Evolutionary conservation across 345 rosid species (phyloP).

Genomic region (Populus euphratica): DNA sequence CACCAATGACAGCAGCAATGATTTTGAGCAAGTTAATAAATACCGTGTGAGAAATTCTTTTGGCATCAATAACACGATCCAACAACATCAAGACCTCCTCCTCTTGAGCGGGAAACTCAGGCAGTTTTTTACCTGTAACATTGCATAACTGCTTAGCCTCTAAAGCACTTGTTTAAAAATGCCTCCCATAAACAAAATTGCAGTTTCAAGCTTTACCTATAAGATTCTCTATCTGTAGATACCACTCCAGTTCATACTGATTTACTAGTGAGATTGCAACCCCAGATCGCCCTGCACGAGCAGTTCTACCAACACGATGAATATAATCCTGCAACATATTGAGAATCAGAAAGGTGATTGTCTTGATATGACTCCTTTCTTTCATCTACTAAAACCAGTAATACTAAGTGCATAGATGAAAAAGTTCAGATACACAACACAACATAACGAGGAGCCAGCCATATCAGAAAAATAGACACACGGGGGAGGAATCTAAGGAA

Average conservation of each 20-base stretch:
- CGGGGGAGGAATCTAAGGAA: too few relatives aligned
- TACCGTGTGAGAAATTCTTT: conserved; percentile 61
- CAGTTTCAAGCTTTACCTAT: conserved; percentile 46
- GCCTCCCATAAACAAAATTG: not conserved
- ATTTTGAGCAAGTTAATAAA: conserved; percentile 23
- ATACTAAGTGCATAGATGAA: not conserved
- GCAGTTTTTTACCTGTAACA: conserved; percentile 68
- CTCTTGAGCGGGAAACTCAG: conserved; percentile 64
- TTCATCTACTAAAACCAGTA: conserved; percentile 63
- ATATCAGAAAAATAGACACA: too few relatives aligned
- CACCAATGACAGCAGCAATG: not conserved
- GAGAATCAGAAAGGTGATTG: too few relatives aligned
- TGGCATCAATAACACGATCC: conserved; percentile 68
- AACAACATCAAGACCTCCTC: conserved; percentile 67
- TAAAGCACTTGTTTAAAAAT: not conserved
- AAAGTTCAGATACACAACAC: too few relatives aligned
- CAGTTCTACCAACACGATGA: conserved; percentile 85
- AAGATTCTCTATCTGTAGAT: conserved; percentile 78
- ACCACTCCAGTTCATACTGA: conserved; percentile 90
- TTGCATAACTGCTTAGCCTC: not conserved
- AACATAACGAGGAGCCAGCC: too few relatives aligned
- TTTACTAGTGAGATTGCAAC: not conserved
- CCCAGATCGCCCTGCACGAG: conserved; percentile 24
- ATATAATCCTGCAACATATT: conserved; percentile 34
- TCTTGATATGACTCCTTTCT: too few relatives aligned